A percentile compares a stretch with the other conserved stretches of the same genome.
These are phyloP conservation scores for Lactifluus piperatus DNA, from an alignment of 768 basidiomycete species.

Conservation along the genomic window DNA sequence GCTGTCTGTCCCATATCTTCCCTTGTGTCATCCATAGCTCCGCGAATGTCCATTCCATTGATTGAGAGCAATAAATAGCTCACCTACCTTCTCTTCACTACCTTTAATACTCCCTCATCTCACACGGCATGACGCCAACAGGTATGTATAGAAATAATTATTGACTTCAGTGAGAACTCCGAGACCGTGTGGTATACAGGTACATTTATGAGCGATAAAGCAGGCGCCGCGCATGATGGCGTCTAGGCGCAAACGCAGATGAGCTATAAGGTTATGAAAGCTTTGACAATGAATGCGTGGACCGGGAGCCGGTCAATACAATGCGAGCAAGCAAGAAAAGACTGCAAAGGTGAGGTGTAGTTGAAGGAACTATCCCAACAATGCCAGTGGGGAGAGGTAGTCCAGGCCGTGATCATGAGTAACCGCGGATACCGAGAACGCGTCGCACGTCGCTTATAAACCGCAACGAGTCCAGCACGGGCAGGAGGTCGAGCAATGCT, in stretches of 20 bases:
- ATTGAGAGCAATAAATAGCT: constrained; percentile 8
- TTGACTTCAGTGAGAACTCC: constrained; percentile 5
- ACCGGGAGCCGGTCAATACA: background rate
- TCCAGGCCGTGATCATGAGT: constrained; percentile 29
- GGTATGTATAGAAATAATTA: constrained; percentile 2
- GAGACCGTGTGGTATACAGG: constrained; percentile 18
- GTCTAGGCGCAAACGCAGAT: constrained; percentile 14
- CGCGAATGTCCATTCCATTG: constrained; percentile 5
- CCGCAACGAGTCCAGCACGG: constrained; percentile 89
- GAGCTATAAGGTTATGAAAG: constrained; percentile 17
- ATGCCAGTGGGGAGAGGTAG: background rate
- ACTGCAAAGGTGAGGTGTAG: background rate
- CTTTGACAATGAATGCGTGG: constrained; percentile 4
- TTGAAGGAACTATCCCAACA: background rate
- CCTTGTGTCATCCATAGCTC: constrained; percentile 12
- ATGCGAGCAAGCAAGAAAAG: background rate
- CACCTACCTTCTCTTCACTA: background rate
- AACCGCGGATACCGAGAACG: constrained; percentile 69
- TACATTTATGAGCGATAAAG: constrained; percentile 17
- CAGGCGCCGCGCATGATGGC: constrained; percentile 12
- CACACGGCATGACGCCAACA: background rate
- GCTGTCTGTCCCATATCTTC: background rate
- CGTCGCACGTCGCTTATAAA: constrained; percentile 94
- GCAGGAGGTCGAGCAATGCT: constrained; percentile 89
- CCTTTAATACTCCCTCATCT: background rate